These are phyloP conservation scores for Rosa persica DNA, from an alignment of 306 rosid species.

Conservation along the genomic window DNA sequence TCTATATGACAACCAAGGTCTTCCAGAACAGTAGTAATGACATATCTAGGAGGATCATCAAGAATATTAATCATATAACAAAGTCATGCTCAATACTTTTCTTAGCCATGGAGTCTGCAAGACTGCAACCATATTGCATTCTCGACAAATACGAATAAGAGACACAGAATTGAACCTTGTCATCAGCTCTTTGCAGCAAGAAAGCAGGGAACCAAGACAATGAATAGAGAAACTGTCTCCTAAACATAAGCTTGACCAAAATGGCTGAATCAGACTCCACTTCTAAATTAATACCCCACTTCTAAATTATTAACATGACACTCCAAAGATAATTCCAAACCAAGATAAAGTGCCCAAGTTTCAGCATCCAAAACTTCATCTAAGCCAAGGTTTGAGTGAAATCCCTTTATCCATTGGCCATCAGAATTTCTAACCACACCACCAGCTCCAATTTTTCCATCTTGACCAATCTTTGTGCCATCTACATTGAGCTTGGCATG, in stretches of 20 bases:
- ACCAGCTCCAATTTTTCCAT: background rate
- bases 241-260: background rate
- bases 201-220: background rate
- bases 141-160: background rate
- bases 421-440: background rate
- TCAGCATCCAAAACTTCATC: background rate
- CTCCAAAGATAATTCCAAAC: background rate
- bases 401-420: background rate
- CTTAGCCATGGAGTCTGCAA: background rate
- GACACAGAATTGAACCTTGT: background rate
- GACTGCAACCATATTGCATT: background rate
- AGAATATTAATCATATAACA: background rate
- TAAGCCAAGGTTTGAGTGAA: background rate
- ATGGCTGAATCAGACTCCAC: background rate
- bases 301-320: too few species aligned
- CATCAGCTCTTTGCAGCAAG: conserved; percentile 1
- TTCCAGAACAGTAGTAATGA: too few species aligned
- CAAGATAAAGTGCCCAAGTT: background rate
- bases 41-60: background rate
- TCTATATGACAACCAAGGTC: background rate
- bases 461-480: background rate
- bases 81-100: background rate
- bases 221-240: background rate
- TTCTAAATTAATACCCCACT: too few species aligned
- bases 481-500: background rate